Evolutionary conservation across 345 rosid genomes (phyloP), one percentile per base, ranked within the genome.

Genomic region (Excoecaria agallocha): DNA sequence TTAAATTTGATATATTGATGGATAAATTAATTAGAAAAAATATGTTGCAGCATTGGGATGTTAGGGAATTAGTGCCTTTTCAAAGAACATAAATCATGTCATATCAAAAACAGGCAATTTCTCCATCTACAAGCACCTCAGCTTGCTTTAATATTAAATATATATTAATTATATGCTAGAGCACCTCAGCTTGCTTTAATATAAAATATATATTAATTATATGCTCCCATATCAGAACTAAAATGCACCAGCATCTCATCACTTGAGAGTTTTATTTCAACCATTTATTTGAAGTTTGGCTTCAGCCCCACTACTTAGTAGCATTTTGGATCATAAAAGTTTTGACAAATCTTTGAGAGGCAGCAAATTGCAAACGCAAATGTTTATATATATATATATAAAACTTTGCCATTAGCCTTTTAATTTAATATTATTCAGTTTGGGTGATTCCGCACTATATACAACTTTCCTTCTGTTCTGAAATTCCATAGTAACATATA

Each of bases 391-490:
- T 51, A 68, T 69, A 77, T 68, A 68, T 65, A 50, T 70, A 5
- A 46, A 60, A 19, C 50, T 57, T 22, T 43, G 12, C 4, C 15
- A 7, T 1, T 51, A 59, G 38, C 49, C 49, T 71, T 11, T 22
- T 19, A 12, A 24, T 56, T 74, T 76, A 57, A 69, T 70, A 37
- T 22, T 48, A 62, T 51, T 41, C 46, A 71, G 46, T 81, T 81
- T 86, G 77, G 89, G 85, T 74, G 84, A 83, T 78, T 74, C 76
- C 66, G 81, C 87, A 84, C 83, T 77, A 77, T 77, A 77, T 12
- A 45, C 69, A 77, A 72, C 77, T 73, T 63, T 54, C 72, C 37
- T 76, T 64, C 43, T 76, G 39, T 71, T 52, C 60, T 25, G 30
- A 50, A 80, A 70, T 58, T 68, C 74, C 70, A 46, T 5, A 20